Conservation (phyloP, 23 red algal species). For the Gracilariopsis chorda region DNA sequence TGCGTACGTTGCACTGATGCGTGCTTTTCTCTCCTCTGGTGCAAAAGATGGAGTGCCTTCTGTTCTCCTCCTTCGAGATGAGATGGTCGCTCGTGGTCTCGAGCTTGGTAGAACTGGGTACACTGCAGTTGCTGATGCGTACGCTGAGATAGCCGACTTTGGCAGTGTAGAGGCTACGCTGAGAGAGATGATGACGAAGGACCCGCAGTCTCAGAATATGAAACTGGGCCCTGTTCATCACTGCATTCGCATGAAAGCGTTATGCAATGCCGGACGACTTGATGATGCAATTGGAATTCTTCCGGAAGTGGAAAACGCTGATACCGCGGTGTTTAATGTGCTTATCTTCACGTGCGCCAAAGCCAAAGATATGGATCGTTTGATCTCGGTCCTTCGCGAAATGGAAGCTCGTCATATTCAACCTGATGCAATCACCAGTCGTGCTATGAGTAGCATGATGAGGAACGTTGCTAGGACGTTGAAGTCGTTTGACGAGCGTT, state of each 20-base stretch:
- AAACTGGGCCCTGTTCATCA: constrained; percentile 51
- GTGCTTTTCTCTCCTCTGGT: constrained; percentile 49
- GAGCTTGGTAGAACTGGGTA: constrained; percentile 46
- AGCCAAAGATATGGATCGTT: constrained; percentile 41
- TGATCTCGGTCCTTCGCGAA: constrained; percentile 18
- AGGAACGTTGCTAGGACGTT: constrained; percentile 7
- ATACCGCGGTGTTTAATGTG: constrained; percentile 57
- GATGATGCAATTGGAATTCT: constrained; percentile 54
- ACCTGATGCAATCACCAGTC: constrained; percentile 44
- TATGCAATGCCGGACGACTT: constrained; percentile 58
- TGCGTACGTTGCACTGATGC: constrained; percentile 53
- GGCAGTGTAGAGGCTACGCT: constrained; percentile 45
- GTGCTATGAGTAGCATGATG: constrained; percentile 55
- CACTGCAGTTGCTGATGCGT: constrained; percentile 59
- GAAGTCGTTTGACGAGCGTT: constrained; percentile 41
- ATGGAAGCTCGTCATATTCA: constrained; percentile 47
- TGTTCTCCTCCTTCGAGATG: constrained; percentile 47
- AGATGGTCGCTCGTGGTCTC: constrained; percentile 53
- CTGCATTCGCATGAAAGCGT: constrained; percentile 52
- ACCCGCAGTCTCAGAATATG: not conserved
- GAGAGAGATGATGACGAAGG: constrained; percentile 32
- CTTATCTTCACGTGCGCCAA: constrained; percentile 42
- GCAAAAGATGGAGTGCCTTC: constrained; percentile 41
- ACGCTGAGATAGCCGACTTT: constrained; percentile 44
- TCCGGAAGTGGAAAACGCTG: constrained; percentile 50